These are phyloP conservation scores for Flaveria bidentis DNA, from an alignment of 129 eudicot species.

Conservation along the genomic window DNA sequence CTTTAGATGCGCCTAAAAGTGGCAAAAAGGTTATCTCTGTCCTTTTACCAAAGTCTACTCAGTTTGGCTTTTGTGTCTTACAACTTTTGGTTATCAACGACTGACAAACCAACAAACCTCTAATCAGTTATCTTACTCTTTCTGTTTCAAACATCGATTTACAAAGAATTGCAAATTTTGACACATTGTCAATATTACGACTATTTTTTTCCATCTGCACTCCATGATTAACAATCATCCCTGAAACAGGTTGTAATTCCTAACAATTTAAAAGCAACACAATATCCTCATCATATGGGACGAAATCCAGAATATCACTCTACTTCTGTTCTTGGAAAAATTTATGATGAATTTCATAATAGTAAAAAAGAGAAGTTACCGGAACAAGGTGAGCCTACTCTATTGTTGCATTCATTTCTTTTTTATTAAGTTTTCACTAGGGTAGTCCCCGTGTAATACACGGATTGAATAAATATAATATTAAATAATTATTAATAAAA, in stretches of 20 bases:
- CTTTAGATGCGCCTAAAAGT: conserved; percentile 32
- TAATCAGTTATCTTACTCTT: not conserved
- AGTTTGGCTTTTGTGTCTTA: not conserved
- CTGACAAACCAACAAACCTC: not conserved
- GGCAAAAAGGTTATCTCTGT: conserved; percentile 32
- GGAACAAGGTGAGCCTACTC: conserved; percentile 19
- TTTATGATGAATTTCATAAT: conserved; percentile 33
- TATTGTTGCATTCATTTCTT: not conserved
- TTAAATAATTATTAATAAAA: too few relatives aligned
- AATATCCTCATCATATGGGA: conserved; percentile 33
- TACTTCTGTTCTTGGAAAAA: conserved; percentile 33
- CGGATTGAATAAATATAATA: too few relatives aligned
- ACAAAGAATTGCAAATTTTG: conserved; percentile 14
- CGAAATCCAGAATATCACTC: conserved; percentile 31
- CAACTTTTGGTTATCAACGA: not conserved
- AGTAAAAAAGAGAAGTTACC: conserved; percentile 32
- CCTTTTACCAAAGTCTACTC: not conserved
- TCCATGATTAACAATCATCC: not conserved
- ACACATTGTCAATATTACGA: not conserved
- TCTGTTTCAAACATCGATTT: not conserved
- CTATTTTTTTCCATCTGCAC: not conserved
- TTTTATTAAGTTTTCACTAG: not conserved
- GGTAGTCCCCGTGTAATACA: too few relatives aligned
- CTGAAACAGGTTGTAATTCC: conserved; percentile 35
- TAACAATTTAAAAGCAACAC: conserved; percentile 24